phyloP scores from a whole-genome alignment of 768 basidiomycete species.

The Termitomyces sp. region DNA sequence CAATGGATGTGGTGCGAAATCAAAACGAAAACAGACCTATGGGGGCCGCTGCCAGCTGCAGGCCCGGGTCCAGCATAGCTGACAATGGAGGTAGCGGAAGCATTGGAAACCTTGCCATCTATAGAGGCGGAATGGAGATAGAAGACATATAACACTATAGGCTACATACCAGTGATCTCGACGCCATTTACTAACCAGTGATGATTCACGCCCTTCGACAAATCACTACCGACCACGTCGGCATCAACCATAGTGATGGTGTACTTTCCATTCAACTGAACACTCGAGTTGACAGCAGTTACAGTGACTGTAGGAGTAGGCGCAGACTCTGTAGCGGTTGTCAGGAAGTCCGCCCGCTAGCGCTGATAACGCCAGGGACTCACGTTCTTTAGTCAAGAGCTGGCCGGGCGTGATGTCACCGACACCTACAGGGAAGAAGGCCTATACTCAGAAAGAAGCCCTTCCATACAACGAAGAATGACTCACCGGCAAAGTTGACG shows the following conservation, averaged over 20 bases:
- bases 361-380: conserved; percentile 19
- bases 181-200: conserved; percentile 81
- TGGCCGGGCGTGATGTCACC: conserved; percentile 54
- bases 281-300: conserved; percentile 42
- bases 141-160: not conserved
- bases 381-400: conserved; percentile 48
- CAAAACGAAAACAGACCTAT: conserved; percentile 43
- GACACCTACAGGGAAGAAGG: conserved; percentile 23
- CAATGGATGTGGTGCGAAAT: not conserved
- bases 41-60: conserved; percentile 62
- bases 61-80: conserved; percentile 71
- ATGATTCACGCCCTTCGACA: conserved; percentile 54
- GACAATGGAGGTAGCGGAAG: conserved; percentile 47
- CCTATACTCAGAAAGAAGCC: conserved; percentile 1
- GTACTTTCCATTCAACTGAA: conserved; percentile 41
- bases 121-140: not conserved
- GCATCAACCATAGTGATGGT: conserved; percentile 78
- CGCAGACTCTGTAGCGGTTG: conserved; percentile 42
- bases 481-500: conserved; percentile 39
- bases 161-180: conserved; percentile 33
- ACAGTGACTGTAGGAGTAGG: conserved; percentile 49
- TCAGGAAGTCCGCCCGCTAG: not conserved
- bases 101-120: conserved; percentile 35
- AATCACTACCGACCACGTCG: conserved; percentile 55
- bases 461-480: not conserved